phyloP scores from a whole-genome alignment of 2,329 filamentous ascomycete genomes.

The Cladobotryum mycophilum region DNA sequence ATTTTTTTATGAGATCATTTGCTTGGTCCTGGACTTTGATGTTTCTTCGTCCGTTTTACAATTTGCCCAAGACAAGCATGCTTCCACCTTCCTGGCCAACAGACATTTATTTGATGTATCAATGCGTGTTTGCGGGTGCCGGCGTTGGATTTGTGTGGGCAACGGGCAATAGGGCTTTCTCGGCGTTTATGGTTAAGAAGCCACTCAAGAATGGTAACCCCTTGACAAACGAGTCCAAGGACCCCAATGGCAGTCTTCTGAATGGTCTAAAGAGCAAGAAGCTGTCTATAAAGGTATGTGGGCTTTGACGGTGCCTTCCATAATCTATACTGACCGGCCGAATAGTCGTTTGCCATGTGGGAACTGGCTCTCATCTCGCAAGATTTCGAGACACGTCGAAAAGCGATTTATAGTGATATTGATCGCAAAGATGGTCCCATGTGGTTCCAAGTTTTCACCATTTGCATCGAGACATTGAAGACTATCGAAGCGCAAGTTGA shows the following conservation, averaged over 20 bases:
- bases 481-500: slow-evolving; percentile 63
- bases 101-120: slow-evolving; percentile 48
- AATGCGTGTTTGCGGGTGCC: slow-evolving; percentile 55
- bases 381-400: slow-evolving; percentile 66
- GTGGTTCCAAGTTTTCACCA: slow-evolving; percentile 70
- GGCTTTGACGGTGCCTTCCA: not conserved
- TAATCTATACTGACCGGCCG: not conserved
- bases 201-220: slow-evolving; percentile 81
- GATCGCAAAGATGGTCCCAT: slow-evolving; percentile 73
- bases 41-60: slow-evolving; percentile 67
- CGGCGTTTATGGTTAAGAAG: slow-evolving; percentile 70
- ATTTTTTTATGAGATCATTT: slow-evolving; percentile 51
- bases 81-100: slow-evolving; percentile 53
- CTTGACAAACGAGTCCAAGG: slow-evolving; percentile 76
- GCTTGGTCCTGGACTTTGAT: slow-evolving; percentile 66
- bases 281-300: slow-evolving; percentile 60
- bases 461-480: slow-evolving; percentile 64
- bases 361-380: slow-evolving; percentile 77
- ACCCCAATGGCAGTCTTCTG: slow-evolving; percentile 84
- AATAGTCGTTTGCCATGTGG: slow-evolving; percentile 79
- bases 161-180: slow-evolving; percentile 69
- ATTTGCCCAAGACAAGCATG: slow-evolving; percentile 65
- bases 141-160: slow-evolving; percentile 71
- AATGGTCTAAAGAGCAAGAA: slow-evolving; percentile 82
- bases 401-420: slow-evolving; percentile 79